Base-by-base conservation (phyloP, 257 asterid genomes). In the Leptodermis oblonga region DNA sequence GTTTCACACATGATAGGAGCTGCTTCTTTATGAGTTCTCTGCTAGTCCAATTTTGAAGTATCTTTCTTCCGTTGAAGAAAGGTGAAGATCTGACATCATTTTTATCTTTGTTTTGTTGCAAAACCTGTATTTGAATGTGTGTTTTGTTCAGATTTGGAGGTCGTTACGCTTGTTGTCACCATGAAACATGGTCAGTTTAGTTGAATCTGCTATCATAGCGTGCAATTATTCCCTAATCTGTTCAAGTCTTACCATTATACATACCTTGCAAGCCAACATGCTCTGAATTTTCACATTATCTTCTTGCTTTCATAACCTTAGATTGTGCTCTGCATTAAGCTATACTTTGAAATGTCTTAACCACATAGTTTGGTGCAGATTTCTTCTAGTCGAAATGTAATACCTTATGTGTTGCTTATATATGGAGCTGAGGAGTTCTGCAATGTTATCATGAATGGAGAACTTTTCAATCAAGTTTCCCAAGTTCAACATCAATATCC, bases 371-470 rank as follows among this genome's bases (percentile, higher is more conserved):
- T 76, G 62, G 54, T 80, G 84, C 92, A 92, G 98, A 67, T 80
- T 72, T 71, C 88, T 68, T 72, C 90, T 30, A 86, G 74, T 58
- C 71, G 66, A 45, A 68, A 74, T 73, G 84, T 81, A 73, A 72
- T 90, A 69, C 79, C 87, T 13, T 93, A 93, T 75, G 74, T 90
- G 53, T 70, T 87, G 65, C 78, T 93, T 70, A 73, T 93, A 74
- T 88, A 78, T 28, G 95, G 86, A 76, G 99, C 99, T 55, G 99
- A 87, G 79, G 97, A 88, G 73, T 93, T 93, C 79, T 90, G 96
- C 83, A 82, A 85, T 78, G 85, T 80, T 77, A 80, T 90, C 67
- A 46, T 51, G 62, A 82, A 74, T 71, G 83, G 73, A 69, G 82
- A 94, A 76, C 79, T 90, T 63, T 68, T 71, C 85, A 80, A 65